A percentile compares a stretch with the other conserved stretches of the same genome.
Evolutionary conservation across 2,329 filamentous ascomycete species (phyloP).

Genomic region (Paraphoma sp.): DNA sequence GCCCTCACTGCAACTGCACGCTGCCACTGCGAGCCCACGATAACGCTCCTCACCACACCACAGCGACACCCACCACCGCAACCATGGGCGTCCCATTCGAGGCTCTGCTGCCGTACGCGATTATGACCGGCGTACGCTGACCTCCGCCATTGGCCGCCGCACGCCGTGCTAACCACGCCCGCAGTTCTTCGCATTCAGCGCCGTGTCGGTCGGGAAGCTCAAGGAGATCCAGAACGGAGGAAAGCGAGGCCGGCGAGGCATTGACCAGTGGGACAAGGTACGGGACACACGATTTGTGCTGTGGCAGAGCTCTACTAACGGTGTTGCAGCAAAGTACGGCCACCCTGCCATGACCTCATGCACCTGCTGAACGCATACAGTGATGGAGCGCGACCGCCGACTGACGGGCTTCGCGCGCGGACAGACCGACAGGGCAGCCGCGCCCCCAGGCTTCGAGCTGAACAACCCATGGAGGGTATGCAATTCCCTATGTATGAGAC

Average conservation of each 20-base stretch:
- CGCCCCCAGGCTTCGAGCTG: conserved; percentile 68
- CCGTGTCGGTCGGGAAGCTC: conserved; percentile 63
- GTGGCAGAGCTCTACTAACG: conserved; percentile 48
- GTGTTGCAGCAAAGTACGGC: conserved; percentile 60
- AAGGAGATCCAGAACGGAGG: conserved; percentile 68
- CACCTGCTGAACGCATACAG: conserved; percentile 51
- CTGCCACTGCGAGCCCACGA: conserved; percentile 12
- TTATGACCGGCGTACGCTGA: conserved; percentile 65
- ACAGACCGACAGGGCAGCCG: conserved; percentile 65
- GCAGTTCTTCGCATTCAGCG: conserved; percentile 68
- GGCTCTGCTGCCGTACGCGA: conserved; percentile 68
- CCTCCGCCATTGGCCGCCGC: conserved; percentile 11
- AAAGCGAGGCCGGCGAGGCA: conserved; percentile 65
- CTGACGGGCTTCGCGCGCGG: conserved; percentile 67
- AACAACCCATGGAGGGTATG: conserved; percentile 73
- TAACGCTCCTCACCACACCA: conserved; percentile 20
- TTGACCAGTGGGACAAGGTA: conserved; percentile 71
- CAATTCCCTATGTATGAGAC: conserved; percentile 4
- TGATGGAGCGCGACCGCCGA: conserved; percentile 71
- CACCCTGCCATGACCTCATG: conserved; percentile 37
- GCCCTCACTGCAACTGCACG: conserved; percentile 9
- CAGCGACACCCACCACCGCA: conserved; percentile 35
- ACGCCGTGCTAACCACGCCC: conserved; percentile 22
- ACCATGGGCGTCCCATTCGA: conserved; percentile 72
- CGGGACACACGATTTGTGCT: conserved; percentile 34